A percentile compares a stretch with the other conserved stretches of the same genome.
phyloP scores from a whole-genome alignment of 768 basidiomycete species.

The Termitomyces sp. region DNA sequence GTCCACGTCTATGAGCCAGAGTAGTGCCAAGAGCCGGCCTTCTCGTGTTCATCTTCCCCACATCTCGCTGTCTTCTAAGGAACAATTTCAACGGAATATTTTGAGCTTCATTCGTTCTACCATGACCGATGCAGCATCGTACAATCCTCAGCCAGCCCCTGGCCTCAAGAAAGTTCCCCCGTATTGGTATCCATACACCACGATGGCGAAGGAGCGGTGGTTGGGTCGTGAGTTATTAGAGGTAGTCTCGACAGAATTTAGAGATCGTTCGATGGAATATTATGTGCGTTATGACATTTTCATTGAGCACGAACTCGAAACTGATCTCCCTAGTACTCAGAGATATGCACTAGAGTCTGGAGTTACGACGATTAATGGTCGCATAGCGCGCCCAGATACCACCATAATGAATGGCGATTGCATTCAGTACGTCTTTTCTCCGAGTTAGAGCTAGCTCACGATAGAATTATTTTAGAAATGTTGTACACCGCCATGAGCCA shows the following conservation, averaged over 20 bases:
- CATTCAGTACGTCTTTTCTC: constrained; percentile 63
- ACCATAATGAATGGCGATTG: constrained; percentile 85
- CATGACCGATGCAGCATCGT: constrained; percentile 39
- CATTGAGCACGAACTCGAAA: neutral
- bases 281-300: constrained; percentile 60
- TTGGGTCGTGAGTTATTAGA: constrained; percentile 83
- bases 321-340: constrained; percentile 21
- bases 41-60: constrained; percentile 36
- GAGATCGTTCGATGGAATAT: constrained; percentile 92
- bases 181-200: constrained; percentile 92
- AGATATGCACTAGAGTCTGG: constrained; percentile 78
- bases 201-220: constrained; percentile 92
- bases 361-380: constrained; percentile 94
- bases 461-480: constrained; percentile 53
- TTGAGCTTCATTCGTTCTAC: constrained; percentile 48
- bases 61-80: constrained; percentile 45
- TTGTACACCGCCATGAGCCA: constrained; percentile 96
- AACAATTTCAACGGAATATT: constrained; percentile 58
- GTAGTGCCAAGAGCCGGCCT: constrained; percentile 10
- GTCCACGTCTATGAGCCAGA: constrained; percentile 15
- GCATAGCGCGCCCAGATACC: constrained; percentile 72
- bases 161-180: constrained; percentile 80
- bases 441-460: neutral
- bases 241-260: constrained; percentile 90
- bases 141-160: constrained; percentile 23